Evolutionary conservation across 208 protist species (phyloP), one percentile per base, ranked within the genome.

Genomic region (Phytomonas sp.): DNA sequence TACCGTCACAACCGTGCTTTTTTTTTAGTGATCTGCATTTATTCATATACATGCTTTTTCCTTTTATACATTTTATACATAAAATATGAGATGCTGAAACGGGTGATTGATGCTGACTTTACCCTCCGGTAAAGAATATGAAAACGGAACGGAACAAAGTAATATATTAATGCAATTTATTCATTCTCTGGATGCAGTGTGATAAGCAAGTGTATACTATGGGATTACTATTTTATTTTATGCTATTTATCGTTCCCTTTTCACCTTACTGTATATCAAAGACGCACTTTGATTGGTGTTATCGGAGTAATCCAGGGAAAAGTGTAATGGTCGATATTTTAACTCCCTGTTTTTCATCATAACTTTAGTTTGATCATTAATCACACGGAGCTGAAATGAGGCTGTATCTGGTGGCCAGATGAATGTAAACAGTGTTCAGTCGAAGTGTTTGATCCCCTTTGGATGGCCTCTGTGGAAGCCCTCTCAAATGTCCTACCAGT

Each of bases 11-110:
- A 67, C 28, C 63, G 26, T 67, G 26, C 26, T 9, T 67, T 29
- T 23, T 63, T 66, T 72, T 63, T 37, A 11, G 37, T 67, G 34
- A 62, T 36, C 2, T 30, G 30, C n/a, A 59, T 32, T 34, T 73
- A 26, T 66, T 13, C 0, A 60, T 20, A 20, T 20, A 64, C 23
- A 43, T 4, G 60, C 56, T 66, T 62, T 29, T 67, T 17, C 15
- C 69, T 4, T 56, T 73, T 51, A 30, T 68, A 67, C 34, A 60
- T 34, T 30, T 37, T 2, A 51, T 36, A 40, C 1, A 72, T 20
- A 28, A 32, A 68, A 34, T 68, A 51, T n/a, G 46, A 40, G 64
- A 20, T 31, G 34, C 46, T 7, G 4, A 13, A 40, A 20, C 30
- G 34, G 4, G 46, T 68, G 17, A 13, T 23, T 15, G 1, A 62